Conservation (phyloP, 441 rosid genomes). For the Cnidoscolus chayamansa region DNA sequence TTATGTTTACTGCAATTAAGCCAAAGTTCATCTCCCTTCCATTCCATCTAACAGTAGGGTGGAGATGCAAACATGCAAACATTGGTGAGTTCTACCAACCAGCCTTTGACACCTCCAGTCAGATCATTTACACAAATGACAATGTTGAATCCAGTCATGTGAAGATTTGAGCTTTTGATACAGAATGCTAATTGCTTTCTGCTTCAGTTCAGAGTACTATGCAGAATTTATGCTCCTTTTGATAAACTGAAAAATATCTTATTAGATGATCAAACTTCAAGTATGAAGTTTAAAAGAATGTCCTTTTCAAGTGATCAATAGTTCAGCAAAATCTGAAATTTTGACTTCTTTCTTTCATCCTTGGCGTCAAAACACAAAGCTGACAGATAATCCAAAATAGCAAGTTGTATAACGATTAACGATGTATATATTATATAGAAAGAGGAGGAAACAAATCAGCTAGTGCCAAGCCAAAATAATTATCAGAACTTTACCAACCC, state of each 20-base stretch:
- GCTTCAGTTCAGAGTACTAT: background rate
- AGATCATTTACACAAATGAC: background rate
- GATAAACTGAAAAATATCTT: background rate
- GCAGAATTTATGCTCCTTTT: background rate
- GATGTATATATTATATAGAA: background rate
- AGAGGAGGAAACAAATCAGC: background rate
- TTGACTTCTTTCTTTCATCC: background rate
- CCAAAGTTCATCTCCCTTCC: background rate
- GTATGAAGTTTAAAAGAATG: background rate
- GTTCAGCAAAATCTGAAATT: background rate
- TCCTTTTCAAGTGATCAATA: background rate
- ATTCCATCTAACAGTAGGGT: background rate
- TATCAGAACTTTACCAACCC: too few species aligned
- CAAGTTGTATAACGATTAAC: background rate
- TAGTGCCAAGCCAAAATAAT: background rate
- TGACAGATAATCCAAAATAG: background rate
- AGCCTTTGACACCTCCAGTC: background rate
- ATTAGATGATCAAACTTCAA: background rate
- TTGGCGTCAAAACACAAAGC: background rate
- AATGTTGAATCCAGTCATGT: background rate
- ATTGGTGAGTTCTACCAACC: background rate
- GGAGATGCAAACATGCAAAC: background rate
- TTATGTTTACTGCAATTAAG: background rate
- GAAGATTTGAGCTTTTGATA: background rate
- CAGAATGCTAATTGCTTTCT: slow-evolving; percentile 3